Evolutionary conservation across 1,139 yeast genomes (phyloP).

Genomic region (Blastobotrys buckinghamii): DNA sequence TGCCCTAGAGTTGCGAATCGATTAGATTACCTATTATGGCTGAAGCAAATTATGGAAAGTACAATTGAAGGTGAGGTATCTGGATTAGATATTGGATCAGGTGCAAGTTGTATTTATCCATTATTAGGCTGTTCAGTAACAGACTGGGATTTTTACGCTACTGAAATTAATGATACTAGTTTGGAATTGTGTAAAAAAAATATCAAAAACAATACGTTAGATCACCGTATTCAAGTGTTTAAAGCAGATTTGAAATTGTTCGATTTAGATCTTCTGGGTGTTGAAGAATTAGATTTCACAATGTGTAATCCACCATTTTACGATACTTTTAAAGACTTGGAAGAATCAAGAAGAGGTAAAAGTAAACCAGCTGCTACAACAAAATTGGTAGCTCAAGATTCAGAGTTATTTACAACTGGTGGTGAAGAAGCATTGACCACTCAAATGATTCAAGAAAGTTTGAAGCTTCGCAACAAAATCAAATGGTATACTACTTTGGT

Average conservation of each 20-base stretch:
- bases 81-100: conserved; percentile 35
- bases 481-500: conserved; percentile 39
- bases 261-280: conserved; percentile 6
- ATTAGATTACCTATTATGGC: conserved; percentile 25
- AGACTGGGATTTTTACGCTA: conserved; percentile 31
- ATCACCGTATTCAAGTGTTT: conserved; percentile 9
- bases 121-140: conserved; percentile 27
- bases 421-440: conserved; percentile 39
- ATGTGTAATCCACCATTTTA: conserved; percentile 47
- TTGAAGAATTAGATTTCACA: conserved; percentile 26
- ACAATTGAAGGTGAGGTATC: background rate
- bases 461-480: conserved; percentile 12
- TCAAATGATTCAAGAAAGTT: conserved; percentile 33
- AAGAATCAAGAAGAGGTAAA: conserved; percentile 17
- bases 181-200: conserved; percentile 26
- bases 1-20: conserved; percentile 28
- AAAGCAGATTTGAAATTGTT: conserved; percentile 11
- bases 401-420: conserved; percentile 38
- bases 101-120: conserved; percentile 40
- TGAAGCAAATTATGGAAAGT: conserved; percentile 13
- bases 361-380: conserved; percentile 16
- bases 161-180: conserved; percentile 36
- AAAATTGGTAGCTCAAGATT: conserved; percentile 25
- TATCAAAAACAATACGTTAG: conserved; percentile 23
- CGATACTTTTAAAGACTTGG: conserved; percentile 31